Conservation (phyloP, 495 filamentous ascomycete genomes). For the Cladorrhinum samala region DNA sequence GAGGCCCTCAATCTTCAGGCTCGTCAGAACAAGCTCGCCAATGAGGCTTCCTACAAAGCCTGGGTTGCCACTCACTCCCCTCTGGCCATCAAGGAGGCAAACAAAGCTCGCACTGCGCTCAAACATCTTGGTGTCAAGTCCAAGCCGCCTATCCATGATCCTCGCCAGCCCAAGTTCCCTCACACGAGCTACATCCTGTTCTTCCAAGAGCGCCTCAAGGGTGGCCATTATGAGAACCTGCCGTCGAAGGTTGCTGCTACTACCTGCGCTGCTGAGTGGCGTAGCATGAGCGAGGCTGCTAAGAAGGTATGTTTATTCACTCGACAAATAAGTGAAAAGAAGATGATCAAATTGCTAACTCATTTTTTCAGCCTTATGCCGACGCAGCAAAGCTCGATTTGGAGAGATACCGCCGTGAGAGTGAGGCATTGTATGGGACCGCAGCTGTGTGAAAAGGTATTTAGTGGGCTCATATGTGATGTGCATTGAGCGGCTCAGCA, state of each 20-base stretch:
- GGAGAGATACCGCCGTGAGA: background rate
- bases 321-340: background rate
- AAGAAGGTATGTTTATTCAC: conserved; percentile 28
- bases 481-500: no score
- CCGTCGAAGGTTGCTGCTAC: conserved; percentile 20
- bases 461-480: no score
- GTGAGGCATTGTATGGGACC: background rate
- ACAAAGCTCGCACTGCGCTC: conserved; percentile 53
- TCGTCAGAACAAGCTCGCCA: conserved; percentile 40
- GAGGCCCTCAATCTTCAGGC: conserved; percentile 42
- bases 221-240: conserved; percentile 43
- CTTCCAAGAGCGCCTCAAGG: conserved; percentile 36
- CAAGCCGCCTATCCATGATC: conserved; percentile 42
- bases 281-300: conserved; percentile 45
- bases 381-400: background rate
- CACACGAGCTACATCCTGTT: conserved; percentile 39
- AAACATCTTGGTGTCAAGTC: conserved; percentile 16
- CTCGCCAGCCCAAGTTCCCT: conserved; percentile 50
- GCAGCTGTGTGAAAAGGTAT: no score
- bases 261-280: conserved; percentile 49
- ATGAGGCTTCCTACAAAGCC: conserved; percentile 39
- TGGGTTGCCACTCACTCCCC: conserved; percentile 58
- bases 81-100: conserved; percentile 54
- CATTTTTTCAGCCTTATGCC: background rate
- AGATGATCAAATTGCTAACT: background rate